phyloP scores from a whole-genome alignment of 257 asterid genomes.

The Cinchona pubescens region DNA sequence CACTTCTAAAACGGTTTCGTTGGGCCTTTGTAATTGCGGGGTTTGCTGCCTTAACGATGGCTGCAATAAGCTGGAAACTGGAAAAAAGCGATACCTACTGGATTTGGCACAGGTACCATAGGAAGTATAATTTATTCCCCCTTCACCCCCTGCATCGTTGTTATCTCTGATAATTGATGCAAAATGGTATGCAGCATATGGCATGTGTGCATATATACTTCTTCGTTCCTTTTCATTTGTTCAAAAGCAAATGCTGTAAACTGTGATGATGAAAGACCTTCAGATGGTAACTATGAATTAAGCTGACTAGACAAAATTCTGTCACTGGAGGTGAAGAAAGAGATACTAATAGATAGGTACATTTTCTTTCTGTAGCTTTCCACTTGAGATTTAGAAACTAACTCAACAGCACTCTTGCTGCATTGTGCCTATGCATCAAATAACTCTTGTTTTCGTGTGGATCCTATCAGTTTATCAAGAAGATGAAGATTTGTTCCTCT shows the following conservation, averaged over 20 bases:
- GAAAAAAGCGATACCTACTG: slow-evolving; percentile 81
- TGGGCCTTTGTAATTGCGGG: slow-evolving; percentile 79
- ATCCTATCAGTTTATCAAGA: background rate
- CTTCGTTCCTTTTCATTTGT: slow-evolving; percentile 89
- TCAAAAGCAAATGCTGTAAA: slow-evolving; percentile 53
- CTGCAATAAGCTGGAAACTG: slow-evolving; percentile 78
- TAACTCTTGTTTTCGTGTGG: background rate
- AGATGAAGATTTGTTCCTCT: slow-evolving; percentile 12
- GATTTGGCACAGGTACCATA: slow-evolving; percentile 92
- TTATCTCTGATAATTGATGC: slow-evolving; percentile 19
- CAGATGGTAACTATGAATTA: slow-evolving; percentile 51
- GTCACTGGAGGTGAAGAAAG: slow-evolving; percentile 37
- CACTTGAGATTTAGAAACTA: background rate
- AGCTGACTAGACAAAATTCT: slow-evolving; percentile 70
- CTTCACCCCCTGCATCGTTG: background rate
- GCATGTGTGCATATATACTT: slow-evolving; percentile 76
- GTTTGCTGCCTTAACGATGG: slow-evolving; percentile 62
- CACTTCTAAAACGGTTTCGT: slow-evolving; percentile 57
- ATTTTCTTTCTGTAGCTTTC: slow-evolving; percentile 3
- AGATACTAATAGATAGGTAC: slow-evolving; percentile 29
- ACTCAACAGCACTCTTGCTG: background rate
- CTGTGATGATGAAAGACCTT: slow-evolving; percentile 45
- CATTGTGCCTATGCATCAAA: background rate
- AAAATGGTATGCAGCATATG: slow-evolving; percentile 64
- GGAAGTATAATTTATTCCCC: background rate